Base-by-base conservation (phyloP, 169 alveolate species). In the Cryptosporidium tyzzeri region DNA sequence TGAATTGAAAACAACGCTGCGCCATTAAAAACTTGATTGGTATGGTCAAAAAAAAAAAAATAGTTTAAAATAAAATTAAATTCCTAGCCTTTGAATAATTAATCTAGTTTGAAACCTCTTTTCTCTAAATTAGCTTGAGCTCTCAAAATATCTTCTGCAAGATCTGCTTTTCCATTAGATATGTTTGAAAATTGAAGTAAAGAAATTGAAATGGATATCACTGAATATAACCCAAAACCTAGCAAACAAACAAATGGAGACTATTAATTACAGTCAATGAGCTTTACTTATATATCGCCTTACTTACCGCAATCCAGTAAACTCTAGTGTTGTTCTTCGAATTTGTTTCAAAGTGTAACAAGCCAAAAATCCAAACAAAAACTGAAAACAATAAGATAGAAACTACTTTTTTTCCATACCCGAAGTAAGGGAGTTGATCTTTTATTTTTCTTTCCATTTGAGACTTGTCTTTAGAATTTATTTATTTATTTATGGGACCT, bases 91-190 rank as follows among this genome's bases (percentile, higher is more conserved):
- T 0, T 0, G 14, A 41, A 31, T 0, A 41, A 18, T 69, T 33
- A 69, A 58, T 73, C 86, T 73, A 73, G 53, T 41, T 73, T 59
- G 37, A 73, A 73, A 1, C 86, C 86, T 73, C 86, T 73, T n/a
- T 37, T 51, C 8, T 53, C 29, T 73, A 73, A 73, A 51, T 73
- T 73, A 1, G 35, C 29, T 73, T 59, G 50, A 50, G 86, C 86
- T 37, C 71, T 73, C 51, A 73, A 31, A 53, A 73, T 55, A n/a
- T 73, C 71, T 58, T 73, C 58, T 29, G 86, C 86, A 16, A 73
- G 86, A 37, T 73, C 70, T n/a, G 86, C 69, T 26, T 31, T 59
- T n/a, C 86, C 86, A 53, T 73, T 55, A 5, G 86, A 10, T 26
- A 73, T 62, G 55, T 55, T 35, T 53, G 86, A 73, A 51, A 73